Evolutionary conservation across 495 filamentous ascomycete species (phyloP).

Genomic region (Hypoxylon cercidicola): DNA sequence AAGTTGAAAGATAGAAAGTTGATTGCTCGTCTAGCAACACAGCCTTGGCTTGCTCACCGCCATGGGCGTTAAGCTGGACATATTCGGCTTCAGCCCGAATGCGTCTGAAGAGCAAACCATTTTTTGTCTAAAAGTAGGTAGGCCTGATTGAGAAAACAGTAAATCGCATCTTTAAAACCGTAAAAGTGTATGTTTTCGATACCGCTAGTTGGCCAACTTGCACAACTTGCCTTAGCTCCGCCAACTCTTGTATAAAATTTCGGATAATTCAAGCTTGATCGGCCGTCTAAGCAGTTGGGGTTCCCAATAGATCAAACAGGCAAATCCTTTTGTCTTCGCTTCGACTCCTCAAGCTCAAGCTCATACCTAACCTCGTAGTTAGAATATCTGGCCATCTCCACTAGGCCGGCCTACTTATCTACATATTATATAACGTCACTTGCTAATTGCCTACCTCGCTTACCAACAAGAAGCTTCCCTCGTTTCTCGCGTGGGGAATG

Average conservation of each 20-base stretch:
- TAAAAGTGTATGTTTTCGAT: conserved; percentile 26
- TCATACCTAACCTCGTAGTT: neutral
- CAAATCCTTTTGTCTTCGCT: neutral
- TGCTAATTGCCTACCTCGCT: neutral
- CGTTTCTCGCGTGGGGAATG: conserved; percentile 27
- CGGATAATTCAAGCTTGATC: conserved; percentile 2
- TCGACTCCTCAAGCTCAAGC: neutral
- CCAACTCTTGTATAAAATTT: conserved; percentile 12
- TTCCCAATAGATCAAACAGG: neutral
- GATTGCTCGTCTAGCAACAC: conserved; percentile 10
- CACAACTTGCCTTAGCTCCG: conserved; percentile 13
- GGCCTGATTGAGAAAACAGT: conserved; percentile 8
- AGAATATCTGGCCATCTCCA: neutral
- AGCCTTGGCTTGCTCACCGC: conserved; percentile 31
- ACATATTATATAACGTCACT: neutral
- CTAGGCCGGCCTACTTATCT: neutral
- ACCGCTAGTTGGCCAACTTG: conserved; percentile 32
- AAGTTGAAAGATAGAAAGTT: neutral
- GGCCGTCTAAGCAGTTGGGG: neutral
- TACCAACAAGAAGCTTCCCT: conserved; percentile 7
- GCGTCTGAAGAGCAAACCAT: conserved; percentile 5
- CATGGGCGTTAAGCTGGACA: neutral
- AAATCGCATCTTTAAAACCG: conserved; percentile 17
- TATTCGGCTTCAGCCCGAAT: neutral
- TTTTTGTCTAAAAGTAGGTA: conserved; percentile 15